Base-by-base conservation (phyloP, 2,329 filamentous ascomycete species). In the Coniochaeta sp. region DNA sequence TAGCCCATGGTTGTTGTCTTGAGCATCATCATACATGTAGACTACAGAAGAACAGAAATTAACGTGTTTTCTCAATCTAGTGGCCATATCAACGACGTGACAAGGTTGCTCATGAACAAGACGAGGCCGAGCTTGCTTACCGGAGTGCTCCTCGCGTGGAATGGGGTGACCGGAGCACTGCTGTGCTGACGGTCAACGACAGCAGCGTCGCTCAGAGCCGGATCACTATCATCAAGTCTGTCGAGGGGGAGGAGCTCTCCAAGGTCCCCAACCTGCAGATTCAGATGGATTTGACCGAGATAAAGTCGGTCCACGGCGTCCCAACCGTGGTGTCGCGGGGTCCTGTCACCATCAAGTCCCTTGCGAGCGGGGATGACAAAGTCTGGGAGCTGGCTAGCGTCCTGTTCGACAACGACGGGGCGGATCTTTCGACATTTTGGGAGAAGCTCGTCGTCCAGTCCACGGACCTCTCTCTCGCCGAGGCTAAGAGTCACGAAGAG, bases 321-420 rank as follows among this genome's bases (percentile, higher is more conserved):
- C 44, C 63, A 6, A 62, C 68, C 3, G 70, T 70, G 59, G 74
- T 75, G 16, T 62, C 63, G 28, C 71, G 67, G 58, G 72, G 69
- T 64, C 74, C 77, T 17, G 79, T 78, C 24, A 78, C 73, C 59
- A 73, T 77, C 22, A 57, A 44, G 36, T 57, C 55, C 16, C 22
- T 57, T 3, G 34, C 55, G 12, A 32, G 34, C 38, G 84, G 91
- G 60, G 91, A 96, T 73, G 85, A 86, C 68, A 79, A 86, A 16
- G 86, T 95, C 1, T 99, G 96, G 95, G 84, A 91, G 62, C 79
- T 99, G 38, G 88, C 91, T 1, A 89, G 90, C 60, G 87, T 97
- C 40, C 81, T 99, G 3, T 99, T 96, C 69, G 92, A 96, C 65
- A 79, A 86, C n/a, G 63, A 85, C 12, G 76, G 76, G 17, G 70